phyloP scores from a whole-genome alignment of 768 basidiomycete species.

The Pleurotus citrinopileatus region DNA sequence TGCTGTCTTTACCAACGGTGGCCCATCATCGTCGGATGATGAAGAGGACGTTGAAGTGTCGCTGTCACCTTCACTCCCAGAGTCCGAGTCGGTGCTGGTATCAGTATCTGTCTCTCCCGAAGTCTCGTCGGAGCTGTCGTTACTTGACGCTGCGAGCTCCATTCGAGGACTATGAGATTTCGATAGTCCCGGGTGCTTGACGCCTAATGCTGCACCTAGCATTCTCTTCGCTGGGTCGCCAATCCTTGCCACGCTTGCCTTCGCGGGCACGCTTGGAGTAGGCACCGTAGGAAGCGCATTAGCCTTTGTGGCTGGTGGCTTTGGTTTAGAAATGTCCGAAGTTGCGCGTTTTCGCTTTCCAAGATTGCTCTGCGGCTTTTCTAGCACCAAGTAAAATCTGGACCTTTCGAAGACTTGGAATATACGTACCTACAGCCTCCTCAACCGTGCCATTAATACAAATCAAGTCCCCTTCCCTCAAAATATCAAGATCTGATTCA shows the following conservation, averaged over 20 bases:
- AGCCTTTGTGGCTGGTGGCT: neutral
- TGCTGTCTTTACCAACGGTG: neutral
- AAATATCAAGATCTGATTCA: conserved; percentile 30
- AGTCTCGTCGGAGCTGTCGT: neutral
- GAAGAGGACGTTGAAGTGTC: neutral
- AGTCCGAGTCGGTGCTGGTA: neutral
- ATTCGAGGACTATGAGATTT: neutral
- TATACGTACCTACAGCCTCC: conserved; percentile 3
- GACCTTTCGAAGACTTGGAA: conserved; percentile 8
- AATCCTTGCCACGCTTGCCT: conserved; percentile 50
- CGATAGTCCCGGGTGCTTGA: conserved; percentile 62
- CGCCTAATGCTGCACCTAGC: conserved; percentile 79
- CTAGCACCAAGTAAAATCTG: conserved; percentile 7
- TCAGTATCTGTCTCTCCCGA: conserved; percentile 1
- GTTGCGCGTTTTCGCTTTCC: neutral
- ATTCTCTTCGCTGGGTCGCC: conserved; percentile 87
- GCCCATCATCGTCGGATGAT: neutral
- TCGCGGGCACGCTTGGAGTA: neutral
- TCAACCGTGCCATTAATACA: conserved; percentile 22
- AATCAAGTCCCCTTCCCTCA: conserved; percentile 51
- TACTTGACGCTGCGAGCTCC: neutral
- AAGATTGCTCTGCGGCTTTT: neutral
- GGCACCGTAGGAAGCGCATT: no score
- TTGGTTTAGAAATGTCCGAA: neutral
- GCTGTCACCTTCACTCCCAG: neutral